Evolutionary conservation across 2,329 filamentous ascomycete species (phyloP).

Genomic region (Colletotrichum australisinense): DNA sequence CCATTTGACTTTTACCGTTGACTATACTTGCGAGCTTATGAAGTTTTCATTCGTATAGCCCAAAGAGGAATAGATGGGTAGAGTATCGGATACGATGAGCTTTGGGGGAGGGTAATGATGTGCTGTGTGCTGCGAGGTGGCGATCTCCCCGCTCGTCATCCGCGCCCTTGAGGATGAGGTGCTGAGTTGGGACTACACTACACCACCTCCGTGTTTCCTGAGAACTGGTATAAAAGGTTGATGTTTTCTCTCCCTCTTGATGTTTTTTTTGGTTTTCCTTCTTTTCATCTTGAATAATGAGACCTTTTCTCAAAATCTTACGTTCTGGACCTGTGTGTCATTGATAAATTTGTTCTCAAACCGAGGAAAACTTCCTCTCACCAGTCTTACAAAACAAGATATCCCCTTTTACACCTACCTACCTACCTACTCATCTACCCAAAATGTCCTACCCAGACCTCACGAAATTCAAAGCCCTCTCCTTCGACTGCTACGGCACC

Average conservation of each 20-base stretch:
- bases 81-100: too few relatives aligned
- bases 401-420: too few relatives aligned
- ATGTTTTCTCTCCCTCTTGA: too few relatives aligned
- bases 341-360: background rate
- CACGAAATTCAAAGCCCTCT: conserved; percentile 56
- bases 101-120: background rate
- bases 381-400: too few relatives aligned
- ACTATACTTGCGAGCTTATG: background rate
- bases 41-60: background rate
- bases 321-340: too few relatives aligned
- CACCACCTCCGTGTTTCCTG: background rate
- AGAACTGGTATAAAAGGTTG: background rate
- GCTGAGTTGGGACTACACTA: too few relatives aligned
- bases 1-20: background rate
- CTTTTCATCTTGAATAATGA: too few relatives aligned
- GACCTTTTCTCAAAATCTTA: too few relatives aligned
- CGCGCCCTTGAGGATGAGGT: conserved; percentile 6
- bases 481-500: conserved; percentile 85
- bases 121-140: background rate
- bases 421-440: too few relatives aligned
- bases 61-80: too few relatives aligned
- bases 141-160: conserved; percentile 24
- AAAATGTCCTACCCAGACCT: conserved; percentile 24
- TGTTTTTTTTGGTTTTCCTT: too few relatives aligned
- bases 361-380: background rate